Base-by-base conservation (phyloP, 1,139 yeast species). In the Candida neerlandica region DNA sequence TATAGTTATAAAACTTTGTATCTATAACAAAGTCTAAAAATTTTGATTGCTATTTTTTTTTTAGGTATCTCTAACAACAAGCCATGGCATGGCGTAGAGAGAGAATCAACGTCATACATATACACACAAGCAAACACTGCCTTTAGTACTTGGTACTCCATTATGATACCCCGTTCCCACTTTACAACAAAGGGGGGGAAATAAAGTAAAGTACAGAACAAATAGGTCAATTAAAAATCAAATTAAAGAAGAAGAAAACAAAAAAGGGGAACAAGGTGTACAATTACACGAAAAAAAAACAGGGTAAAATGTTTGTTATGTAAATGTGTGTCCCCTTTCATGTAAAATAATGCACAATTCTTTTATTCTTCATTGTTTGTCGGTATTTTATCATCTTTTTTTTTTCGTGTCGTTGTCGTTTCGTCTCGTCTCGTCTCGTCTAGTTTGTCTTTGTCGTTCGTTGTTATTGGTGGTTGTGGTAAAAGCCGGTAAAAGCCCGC, bases 131-230 rank as follows among this genome's bases (percentile, higher is more conserved):
- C 23, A 4, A 4, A 4, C 23, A 21, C 23, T 21, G 23, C 23
- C 5, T 6, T 6, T 6, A 21, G 23, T 21, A 6, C 23, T 6
- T 6, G 6, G 23, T 21, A 6, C 23, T 21, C 23, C 23, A 21
- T 21, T 6, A 21, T 21, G 6, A 4, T 21, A 21, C 23, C 23
- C 5, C 23, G 6, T 27, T 34, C 9, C 27, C 27, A 37, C 40
- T 19, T 37, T 37, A 37, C 40, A 19, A 37, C 40, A 19, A 37
- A 37, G 19, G 29, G 40, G 27, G 32, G 32, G 32, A 12, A 29
- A 29, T 29, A 29, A 29, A 29, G 3, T 10, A 29, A 9, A 29
- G n/a, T n/a, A n/a, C n/a, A 29, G 32, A 12, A 12, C 11, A 29
- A 29, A 29, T 33, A 33, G n/a, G 6, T 33, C 1, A 33, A 4